phyloP scores from a whole-genome alignment of 768 basidiomycete genomes.

The Trametes cinnabarina region DNA sequence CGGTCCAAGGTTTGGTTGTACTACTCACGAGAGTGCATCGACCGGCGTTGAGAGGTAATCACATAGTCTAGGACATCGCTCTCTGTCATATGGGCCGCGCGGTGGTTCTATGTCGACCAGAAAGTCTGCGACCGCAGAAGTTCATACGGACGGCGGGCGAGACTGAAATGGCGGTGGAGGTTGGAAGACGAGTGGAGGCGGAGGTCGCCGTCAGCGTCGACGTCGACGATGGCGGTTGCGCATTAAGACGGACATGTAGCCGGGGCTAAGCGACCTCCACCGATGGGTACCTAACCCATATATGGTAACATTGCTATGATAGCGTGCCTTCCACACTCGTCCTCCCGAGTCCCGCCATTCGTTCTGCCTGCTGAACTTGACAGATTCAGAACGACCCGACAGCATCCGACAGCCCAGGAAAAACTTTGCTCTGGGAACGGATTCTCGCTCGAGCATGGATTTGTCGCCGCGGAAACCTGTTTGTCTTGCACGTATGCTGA shows the following conservation, averaged over 20 bases:
- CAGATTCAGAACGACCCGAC: neutral
- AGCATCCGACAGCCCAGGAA: neutral
- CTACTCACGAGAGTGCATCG: conserved; percentile 1
- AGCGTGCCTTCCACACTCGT: neutral
- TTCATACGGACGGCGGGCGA: neutral
- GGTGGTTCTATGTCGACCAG: neutral
- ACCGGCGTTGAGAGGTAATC: neutral
- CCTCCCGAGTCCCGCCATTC: neutral
- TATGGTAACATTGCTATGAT: neutral
- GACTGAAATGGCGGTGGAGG: neutral
- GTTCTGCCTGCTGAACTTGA: neutral
- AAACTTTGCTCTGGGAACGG: no score
- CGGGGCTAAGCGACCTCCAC: conserved; percentile 5
- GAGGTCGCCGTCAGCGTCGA: conserved; percentile 1
- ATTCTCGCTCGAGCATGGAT: no score
- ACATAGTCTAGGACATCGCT: conserved; percentile 4
- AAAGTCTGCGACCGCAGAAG: neutral
- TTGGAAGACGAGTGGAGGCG: neutral
- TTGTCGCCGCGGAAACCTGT: no score
- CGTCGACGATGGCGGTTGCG: neutral
- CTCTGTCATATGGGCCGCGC: conserved; percentile 1
- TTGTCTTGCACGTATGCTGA: no score
- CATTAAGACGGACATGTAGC: conserved; percentile 5
- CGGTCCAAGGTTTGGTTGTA: neutral
- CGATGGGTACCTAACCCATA: neutral